Conservation (phyloP, 164 flowering plant species). For the Vitis rotundifolia region DNA sequence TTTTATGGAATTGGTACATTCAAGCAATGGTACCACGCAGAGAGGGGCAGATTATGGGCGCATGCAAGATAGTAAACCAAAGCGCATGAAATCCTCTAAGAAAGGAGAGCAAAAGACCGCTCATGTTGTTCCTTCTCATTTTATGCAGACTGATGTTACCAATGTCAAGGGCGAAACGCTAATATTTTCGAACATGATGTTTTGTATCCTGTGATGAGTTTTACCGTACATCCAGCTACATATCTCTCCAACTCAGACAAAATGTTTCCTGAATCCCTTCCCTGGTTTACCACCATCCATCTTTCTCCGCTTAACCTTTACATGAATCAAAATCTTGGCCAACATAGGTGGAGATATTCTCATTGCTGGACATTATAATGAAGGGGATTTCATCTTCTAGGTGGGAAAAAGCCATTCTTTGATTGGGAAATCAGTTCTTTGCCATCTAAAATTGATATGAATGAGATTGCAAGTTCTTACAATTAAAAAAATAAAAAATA, state of each 20-base stretch:
- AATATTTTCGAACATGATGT: conserved; percentile 76
- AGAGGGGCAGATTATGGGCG: conserved; percentile 42
- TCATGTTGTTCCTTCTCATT: conserved; percentile 77
- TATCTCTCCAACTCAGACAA: neutral
- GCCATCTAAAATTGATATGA: too few species aligned
- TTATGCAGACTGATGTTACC: conserved; percentile 78
- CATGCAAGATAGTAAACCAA: conserved; percentile 37
- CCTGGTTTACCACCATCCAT: neutral
- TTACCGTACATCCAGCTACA: neutral
- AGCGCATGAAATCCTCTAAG: conserved; percentile 38
- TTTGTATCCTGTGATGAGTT: conserved; percentile 70
- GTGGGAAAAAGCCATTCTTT: too few species aligned
- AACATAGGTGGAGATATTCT: too few species aligned
- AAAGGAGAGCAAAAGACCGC: conserved; percentile 52
- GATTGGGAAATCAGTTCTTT: too few species aligned
- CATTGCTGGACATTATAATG: too few species aligned
- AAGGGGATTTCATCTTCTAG: too few species aligned
- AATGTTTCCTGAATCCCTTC: too few species aligned
- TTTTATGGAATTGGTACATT: conserved; percentile 79
- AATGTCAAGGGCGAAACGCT: conserved; percentile 56
- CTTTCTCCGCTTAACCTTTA: neutral
- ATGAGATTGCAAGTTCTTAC: too few species aligned
- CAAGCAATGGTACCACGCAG: conserved; percentile 88
- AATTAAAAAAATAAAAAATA: too few species aligned
- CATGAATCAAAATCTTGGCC: too few species aligned